Evolutionary conservation across 2,329 filamentous ascomycete species (phyloP), one percentile per base, ranked within the genome.

Genomic region (Basipetospora sp.): DNA sequence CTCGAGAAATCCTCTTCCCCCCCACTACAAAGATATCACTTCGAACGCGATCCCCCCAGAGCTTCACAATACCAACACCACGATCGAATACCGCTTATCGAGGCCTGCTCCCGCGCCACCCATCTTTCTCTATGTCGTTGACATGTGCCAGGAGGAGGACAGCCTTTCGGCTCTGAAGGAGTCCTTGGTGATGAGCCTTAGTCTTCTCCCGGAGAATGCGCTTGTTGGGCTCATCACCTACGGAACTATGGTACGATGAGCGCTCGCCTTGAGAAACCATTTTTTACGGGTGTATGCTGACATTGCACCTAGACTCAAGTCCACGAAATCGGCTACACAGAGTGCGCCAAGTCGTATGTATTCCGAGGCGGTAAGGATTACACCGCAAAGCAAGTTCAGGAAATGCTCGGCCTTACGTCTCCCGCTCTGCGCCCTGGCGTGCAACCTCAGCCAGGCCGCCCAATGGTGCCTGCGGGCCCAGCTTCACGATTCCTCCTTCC

Each of bases 281-380:
- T n/a, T 13, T 31, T 4, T 26, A 30, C 34, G 11, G 10, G 39
- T 27, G 13, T 18, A 37, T 37, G 25, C 44, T 54, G 39, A 58
- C 45, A 27, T 16, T 51, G 30, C 9, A 33, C 16, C 11, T 47
- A 86, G 81, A 77, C 85, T 22, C 87, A 94, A 73, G 85, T 98
- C 14, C 90, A 98, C 56, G 90, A 98, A 61, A 84, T 98, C 48
- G 90, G 90, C 39, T 98, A 98, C 55, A 87, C 83, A 39, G 90
- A 96, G 60, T 98, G 90, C 60, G 85, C 90, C 46, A 98, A 96
- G 62, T 94, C 88, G 5, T 98, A 94, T 52, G 90, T 98, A 30
- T 98, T 98, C 70, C 77, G 88, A 40, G 90, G 90, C 28, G 94
- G 78, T 67, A 98, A 96, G 66, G 90, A 98, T 53, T 98, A 98